Evolutionary conservation across 1,139 yeast species (phyloP), one percentile per base, ranked within the genome.

Genomic region (Kodamaea arcana): DNA sequence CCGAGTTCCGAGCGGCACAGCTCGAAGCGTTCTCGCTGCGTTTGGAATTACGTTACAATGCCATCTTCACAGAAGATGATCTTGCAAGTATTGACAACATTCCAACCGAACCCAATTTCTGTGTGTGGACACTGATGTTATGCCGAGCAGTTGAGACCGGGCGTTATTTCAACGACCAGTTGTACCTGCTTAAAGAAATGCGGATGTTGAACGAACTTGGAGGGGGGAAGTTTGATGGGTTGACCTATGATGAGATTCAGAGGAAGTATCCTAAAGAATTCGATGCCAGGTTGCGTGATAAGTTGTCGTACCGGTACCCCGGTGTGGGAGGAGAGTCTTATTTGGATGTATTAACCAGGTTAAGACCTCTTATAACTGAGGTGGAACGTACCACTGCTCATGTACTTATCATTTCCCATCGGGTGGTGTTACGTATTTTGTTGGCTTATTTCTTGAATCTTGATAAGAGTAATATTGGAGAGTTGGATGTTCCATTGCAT

Each of bases 311-410:
- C 59, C 68, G 97, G 46, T 90, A 88, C 54, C 97, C 97, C 2
- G 97, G 97, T 9, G 85, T 87, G 35, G 96, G 97, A n/a, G 97
- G 97, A 23, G 97, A 90, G 60, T 84, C 95, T 0, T 90, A 90
- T 50, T 64, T 90, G 48, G 98, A 92, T 60, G 98, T 90, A 4
- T 83, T 92, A 50, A 86, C 90, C 44, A 72, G 98, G 41, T 69
- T 92, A 40, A 71, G 95, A 39, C 95, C 97, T 1, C 77, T 92
- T 25, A 90, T 92, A 44, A 88, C 90, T 10, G 98, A 92, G 56
- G 73, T 92, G 33, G 98, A 92, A 60, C 72, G 97, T 47, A 85
- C 94, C 39, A 83, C 87, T 12, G 95, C 88, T 50, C 94, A 88
- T 56, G 78, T 86, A 24, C 61, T 90, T 32, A 75, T 92, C 26